Percentiles rank a stretch among this genome's conserved stretches.
Conservation (phyloP, 78 protist genomes). For the Chrysochromulina tobinii region DNA sequence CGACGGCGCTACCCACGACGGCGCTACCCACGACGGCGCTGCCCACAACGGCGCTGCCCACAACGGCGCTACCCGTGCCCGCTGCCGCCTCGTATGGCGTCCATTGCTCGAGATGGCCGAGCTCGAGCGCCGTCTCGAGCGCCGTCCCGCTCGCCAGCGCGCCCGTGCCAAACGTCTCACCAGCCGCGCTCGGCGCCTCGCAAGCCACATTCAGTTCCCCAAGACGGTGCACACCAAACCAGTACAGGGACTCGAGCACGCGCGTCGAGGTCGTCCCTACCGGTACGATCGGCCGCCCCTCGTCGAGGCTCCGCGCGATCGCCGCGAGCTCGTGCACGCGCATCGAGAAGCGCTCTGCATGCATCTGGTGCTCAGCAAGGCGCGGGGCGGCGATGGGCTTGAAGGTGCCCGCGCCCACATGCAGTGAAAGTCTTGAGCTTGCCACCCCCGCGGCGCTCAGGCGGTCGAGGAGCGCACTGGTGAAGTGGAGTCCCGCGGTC, state of each 20-base stretch:
- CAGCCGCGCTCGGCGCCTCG: neutral
- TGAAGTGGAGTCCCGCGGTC: slow-evolving; percentile 55
- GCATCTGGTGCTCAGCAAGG: slow-evolving; percentile 29
- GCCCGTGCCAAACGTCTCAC: neutral
- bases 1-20: too few species aligned
- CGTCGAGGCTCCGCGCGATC: neutral
- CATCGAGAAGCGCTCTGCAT: slow-evolving; percentile 10
- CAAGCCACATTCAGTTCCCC: too few species aligned
- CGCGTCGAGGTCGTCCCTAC: slow-evolving; percentile 51
- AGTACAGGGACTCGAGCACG: slow-evolving; percentile 28
- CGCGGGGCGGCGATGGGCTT: neutral
- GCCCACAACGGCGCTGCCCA: too few species aligned
- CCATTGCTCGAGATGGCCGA: slow-evolving; percentile 16
- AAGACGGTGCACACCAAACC: neutral
- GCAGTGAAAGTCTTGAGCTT: slow-evolving; percentile 14
- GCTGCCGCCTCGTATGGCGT: neutral
- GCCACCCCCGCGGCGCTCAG: neutral
- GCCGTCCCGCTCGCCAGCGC: too few species aligned
- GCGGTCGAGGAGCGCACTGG: neutral
- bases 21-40: too few species aligned
- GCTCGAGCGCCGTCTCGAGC: neutral
- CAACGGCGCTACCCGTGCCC: neutral
- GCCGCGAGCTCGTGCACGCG: neutral
- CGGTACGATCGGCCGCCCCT: slow-evolving; percentile 15
- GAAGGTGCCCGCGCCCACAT: slow-evolving; percentile 59